Percentiles rank a stretch among this genome's conserved stretches.
These are phyloP conservation scores for Trametes versicolor DNA, from an alignment of 1,284 basidiomycete genomes.

Conservation along the genomic window DNA sequence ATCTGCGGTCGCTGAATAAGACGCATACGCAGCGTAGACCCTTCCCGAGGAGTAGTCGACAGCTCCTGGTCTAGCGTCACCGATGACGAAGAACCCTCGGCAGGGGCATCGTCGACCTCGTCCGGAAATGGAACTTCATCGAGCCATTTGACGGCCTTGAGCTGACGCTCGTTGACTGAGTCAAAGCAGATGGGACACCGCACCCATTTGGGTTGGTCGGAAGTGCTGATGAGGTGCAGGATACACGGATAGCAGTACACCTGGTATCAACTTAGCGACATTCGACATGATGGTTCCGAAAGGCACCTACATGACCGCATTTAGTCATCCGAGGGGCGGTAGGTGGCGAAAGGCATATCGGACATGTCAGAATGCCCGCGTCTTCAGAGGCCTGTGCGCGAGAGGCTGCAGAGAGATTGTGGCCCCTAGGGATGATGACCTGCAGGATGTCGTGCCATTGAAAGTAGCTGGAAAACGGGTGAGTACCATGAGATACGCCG, in stretches of 20 bases:
- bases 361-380: conserved; percentile 83
- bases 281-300: conserved; percentile 6
- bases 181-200: conserved; percentile 98
- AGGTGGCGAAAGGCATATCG: conserved; percentile 94
- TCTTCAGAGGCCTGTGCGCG: conserved; percentile 50
- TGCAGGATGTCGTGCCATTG: conserved; percentile 98
- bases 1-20: conserved; percentile 94
- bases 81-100: conserved; percentile 58
- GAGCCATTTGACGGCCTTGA: conserved; percentile 93
- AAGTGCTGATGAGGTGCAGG: conserved; percentile 89
- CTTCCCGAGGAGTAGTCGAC: conserved; percentile 54
- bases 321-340: conserved; percentile 96
- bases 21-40: conserved; percentile 81
- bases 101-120: conserved; percentile 48
- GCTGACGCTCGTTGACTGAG: conserved; percentile 89
- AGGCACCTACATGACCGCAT: conserved; percentile 91
- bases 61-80: conserved; percentile 47
- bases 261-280: conserved; percentile 49
- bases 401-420: conserved; percentile 59
- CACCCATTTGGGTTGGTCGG: conserved; percentile 84
- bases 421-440: conserved; percentile 87
- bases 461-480: conserved; percentile 70
- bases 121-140: conserved; percentile 55
- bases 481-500: conserved; percentile 27
- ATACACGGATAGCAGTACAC: conserved; percentile 93